Conservation (phyloP, 179 eudicot species). For the Beta lomatogona region DNA sequence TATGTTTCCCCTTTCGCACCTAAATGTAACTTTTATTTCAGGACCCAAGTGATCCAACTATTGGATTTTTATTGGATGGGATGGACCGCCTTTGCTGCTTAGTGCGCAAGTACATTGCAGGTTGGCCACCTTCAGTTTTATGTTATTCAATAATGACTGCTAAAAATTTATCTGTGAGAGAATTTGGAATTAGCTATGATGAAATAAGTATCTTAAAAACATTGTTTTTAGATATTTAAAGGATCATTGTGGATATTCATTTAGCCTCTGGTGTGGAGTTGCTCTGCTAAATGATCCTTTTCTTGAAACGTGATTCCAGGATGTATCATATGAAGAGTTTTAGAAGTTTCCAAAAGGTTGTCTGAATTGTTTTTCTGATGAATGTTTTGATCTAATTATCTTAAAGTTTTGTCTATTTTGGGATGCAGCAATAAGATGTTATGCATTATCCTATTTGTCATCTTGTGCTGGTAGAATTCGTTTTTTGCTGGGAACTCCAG, state of each 20-base stretch:
- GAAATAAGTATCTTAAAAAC: background rate
- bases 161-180: too few species aligned
- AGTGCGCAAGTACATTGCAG: conserved; percentile 99
- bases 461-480: conserved; percentile 98
- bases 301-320: too few species aligned
- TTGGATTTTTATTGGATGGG: conserved; percentile 89
- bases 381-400: background rate
- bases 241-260: background rate
- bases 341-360: background rate
- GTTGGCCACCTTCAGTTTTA: conserved; percentile 36
- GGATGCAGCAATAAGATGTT: conserved; percentile 92
- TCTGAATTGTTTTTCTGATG: background rate
- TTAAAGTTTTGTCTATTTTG: conserved; percentile 17
- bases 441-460: conserved; percentile 90
- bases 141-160: background rate
- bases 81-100: conserved; percentile 93
- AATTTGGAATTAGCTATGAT: background rate
- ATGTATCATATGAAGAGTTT: background rate
- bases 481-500: conserved; percentile 89
- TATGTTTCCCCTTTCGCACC: background rate
- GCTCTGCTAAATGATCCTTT: too few species aligned
- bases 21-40: conserved; percentile 37
- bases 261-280: background rate
- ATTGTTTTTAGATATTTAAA: background rate
- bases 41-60: conserved; percentile 99